phyloP scores from a whole-genome alignment of 306 rosid species.

The Clitoria ternatea region DNA sequence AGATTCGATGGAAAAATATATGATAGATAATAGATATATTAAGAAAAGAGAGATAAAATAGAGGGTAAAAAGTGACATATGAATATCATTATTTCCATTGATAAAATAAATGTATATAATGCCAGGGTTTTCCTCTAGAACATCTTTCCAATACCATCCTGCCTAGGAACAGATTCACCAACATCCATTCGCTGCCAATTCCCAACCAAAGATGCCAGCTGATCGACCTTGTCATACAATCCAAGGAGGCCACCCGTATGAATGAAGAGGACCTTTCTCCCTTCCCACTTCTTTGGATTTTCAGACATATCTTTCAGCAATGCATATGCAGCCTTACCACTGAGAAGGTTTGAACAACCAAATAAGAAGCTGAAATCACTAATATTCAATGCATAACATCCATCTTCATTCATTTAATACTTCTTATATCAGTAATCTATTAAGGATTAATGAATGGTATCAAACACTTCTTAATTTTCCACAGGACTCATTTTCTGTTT shows the following conservation, averaged over 20 bases:
- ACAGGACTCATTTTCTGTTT: not conserved
- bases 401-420: slow-evolving; percentile 2
- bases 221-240: slow-evolving; percentile 82
- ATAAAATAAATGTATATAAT: slow-evolving; percentile 6
- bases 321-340: slow-evolving; percentile 84
- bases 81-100: no score
- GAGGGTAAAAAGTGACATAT: no score
- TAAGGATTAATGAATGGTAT: not conserved
- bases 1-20: no score
- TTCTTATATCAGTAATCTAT: not conserved
- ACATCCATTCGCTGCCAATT: slow-evolving; percentile 83
- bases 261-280: slow-evolving; percentile 83
- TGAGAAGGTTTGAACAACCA: slow-evolving; percentile 28
- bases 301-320: slow-evolving; percentile 68
- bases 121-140: slow-evolving; percentile 37
- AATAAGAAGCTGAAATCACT: not conserved
- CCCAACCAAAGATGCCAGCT: slow-evolving; percentile 56
- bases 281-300: slow-evolving; percentile 91
- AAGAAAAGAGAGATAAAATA: no score
- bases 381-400: slow-evolving; percentile 12
- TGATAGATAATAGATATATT: no score
- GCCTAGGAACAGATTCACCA: slow-evolving; percentile 60
- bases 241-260: slow-evolving; percentile 96
- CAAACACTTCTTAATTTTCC: not conserved
- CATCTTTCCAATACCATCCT: slow-evolving; percentile 79